These are phyloP conservation scores for Wilcoxina mikolae DNA, from an alignment of 495 filamentous ascomycete genomes.

Conservation along the genomic window DNA sequence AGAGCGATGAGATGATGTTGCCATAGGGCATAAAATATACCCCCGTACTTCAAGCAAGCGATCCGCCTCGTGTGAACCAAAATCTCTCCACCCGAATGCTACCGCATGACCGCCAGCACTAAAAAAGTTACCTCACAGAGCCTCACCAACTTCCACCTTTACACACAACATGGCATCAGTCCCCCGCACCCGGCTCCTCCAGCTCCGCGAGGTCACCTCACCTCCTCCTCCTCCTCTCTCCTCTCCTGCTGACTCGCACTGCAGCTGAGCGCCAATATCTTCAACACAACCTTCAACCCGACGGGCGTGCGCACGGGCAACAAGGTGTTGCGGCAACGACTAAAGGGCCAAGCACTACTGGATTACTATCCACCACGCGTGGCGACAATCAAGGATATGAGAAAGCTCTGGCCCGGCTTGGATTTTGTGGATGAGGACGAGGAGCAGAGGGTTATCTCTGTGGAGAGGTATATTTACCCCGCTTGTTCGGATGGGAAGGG, in stretches of 20 bases:
- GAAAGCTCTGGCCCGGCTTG: constrained; percentile 45
- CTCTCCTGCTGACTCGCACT: constrained; percentile 8
- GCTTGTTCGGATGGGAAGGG: constrained; percentile 11
- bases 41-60: not conserved
- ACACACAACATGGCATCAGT: not conserved
- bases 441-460: constrained; percentile 61
- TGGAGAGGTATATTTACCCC: constrained; percentile 50
- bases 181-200: constrained; percentile 18
- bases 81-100: not conserved
- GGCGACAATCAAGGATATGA: constrained; percentile 53
- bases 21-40: not conserved
- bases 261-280: constrained; percentile 79
- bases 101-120: constrained; percentile 3
- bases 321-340: constrained; percentile 70
- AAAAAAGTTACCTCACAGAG: constrained; percentile 10
- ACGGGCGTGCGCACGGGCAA: constrained; percentile 63
- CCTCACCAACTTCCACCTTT: not conserved
- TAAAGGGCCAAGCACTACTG: constrained; percentile 60
- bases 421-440: constrained; percentile 57
- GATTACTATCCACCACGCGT: constrained; percentile 71
- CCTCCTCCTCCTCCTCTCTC: constrained; percentile 4
- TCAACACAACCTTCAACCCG: constrained; percentile 82
- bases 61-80: not conserved
- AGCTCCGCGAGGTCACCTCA: constrained; percentile 16
- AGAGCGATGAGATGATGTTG: too few relatives aligned